Evolutionary conservation across 208 protist genomes (phyloP).

Genomic region (Acanthamoeba royreba): DNA sequence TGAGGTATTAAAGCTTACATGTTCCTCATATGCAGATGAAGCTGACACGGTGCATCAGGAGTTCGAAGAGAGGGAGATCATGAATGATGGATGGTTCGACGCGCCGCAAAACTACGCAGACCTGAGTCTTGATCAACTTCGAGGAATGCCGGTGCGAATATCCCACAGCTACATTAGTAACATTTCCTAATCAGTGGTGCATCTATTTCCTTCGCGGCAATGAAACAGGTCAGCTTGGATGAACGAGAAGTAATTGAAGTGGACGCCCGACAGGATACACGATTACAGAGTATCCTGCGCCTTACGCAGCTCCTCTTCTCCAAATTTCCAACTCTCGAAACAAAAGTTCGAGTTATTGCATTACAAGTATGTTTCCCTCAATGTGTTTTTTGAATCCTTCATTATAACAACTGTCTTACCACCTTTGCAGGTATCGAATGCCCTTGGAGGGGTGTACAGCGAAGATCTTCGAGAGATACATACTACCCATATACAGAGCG

Average conservation of each 20-base stretch:
- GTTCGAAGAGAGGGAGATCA: background rate
- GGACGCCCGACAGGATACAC: background rate
- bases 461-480: background rate
- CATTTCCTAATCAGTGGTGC: no score
- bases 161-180: no score
- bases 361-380: background rate
- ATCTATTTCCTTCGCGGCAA: no score
- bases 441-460: background rate
- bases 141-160: background rate
- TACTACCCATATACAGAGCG: background rate
- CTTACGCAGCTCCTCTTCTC: constrained; percentile 28
- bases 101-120: background rate
- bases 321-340: constrained; percentile 27
- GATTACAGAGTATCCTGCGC: constrained; percentile 4
- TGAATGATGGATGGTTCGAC: background rate
- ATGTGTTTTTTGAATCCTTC: no score
- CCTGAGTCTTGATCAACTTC: background rate
- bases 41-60: background rate
- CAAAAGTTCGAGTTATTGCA: constrained; percentile 1
- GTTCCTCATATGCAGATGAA: background rate
- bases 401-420: no score
- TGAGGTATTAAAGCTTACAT: background rate
- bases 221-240: background rate
- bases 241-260: background rate
- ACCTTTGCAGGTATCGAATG: background rate